Evolutionary conservation across 2,329 filamentous ascomycete species (phyloP), one percentile per base, ranked within the genome.

Genomic region (Cytospora piceae): DNA sequence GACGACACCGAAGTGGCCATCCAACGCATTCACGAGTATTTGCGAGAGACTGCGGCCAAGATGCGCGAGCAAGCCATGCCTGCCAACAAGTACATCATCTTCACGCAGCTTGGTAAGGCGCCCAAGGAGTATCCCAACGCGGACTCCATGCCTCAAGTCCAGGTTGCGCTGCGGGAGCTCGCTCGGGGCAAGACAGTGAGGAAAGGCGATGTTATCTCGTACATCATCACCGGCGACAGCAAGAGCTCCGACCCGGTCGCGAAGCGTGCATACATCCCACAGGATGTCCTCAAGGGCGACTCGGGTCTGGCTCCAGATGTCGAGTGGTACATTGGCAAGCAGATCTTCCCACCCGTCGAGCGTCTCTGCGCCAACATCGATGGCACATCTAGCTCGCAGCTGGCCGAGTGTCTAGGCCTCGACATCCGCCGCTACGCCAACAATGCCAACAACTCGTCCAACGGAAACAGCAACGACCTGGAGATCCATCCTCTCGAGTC

Each of bases 261-360:
- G 27, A 97, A 97, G 79, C 92, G 96, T 70, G 94, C 95, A 4
- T 94, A 92, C 76, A 89, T 91, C 6, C 90, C 92, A 1, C 90
- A 93, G 65, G 95, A 99, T 75, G 88, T 96, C 22, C 81, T 92
- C 66, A 96, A 95, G 74, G 74, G 87, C 20, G 91, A 91, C 70
- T 88, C 90, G 1, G 89, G 82, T 1, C 84, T 99, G 8, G 85
- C 90, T 65, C 92, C 94, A 2, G 95, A 99, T 74, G 86, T 97
- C n/a, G 95, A 99, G 75, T 98, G 94, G 86, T 99, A 99, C 77
- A 87, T 99, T 49, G 90, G 93, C 81, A 99, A 99, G 82, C 95
- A 99, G 78, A 97, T 99, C 66, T 93, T 99, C 79, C 95, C 95
- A 14, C 95, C 95, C 0, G 95, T 99, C 31, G 95, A 99, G 80